Conservation (phyloP, 805 yeast species). For the Barnettozyma sp. region DNA sequence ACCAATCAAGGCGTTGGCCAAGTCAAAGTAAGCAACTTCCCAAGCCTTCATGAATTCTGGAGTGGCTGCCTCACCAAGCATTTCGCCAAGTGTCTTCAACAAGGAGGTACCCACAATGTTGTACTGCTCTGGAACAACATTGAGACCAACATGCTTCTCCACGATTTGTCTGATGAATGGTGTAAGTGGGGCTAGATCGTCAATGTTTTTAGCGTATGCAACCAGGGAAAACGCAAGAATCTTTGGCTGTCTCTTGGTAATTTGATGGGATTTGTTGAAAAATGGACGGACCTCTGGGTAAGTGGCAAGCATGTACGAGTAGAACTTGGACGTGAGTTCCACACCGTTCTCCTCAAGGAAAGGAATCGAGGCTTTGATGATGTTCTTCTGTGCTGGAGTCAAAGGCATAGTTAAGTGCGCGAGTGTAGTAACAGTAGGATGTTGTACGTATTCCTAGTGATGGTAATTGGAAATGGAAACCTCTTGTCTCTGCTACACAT, state of each 20-base stretch:
- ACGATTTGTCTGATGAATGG: slow-evolving; percentile 54
- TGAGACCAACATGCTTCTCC: slow-evolving; percentile 59
- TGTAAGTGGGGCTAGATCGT: slow-evolving; percentile 45
- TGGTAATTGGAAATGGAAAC: background rate
- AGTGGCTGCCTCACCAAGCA: slow-evolving; percentile 56
- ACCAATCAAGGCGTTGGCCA: slow-evolving; percentile 54
- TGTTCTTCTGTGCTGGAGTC: slow-evolving; percentile 28
- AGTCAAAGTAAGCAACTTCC: slow-evolving; percentile 55
- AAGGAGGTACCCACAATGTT: slow-evolving; percentile 55
- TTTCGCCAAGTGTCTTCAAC: slow-evolving; percentile 45
- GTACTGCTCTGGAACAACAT: slow-evolving; percentile 57
- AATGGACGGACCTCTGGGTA: slow-evolving; percentile 51
- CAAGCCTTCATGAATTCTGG: slow-evolving; percentile 54
- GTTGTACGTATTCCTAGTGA: too few species aligned
- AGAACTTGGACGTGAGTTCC: slow-evolving; percentile 46
- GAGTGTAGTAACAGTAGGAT: too few species aligned
- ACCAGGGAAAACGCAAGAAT: slow-evolving; percentile 57
- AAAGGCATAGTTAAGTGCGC: slow-evolving; percentile 24
- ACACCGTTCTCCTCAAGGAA: slow-evolving; percentile 49
- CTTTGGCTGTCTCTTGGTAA: slow-evolving; percentile 48
- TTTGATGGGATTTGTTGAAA: slow-evolving; percentile 57
- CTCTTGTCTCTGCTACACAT: too few species aligned
- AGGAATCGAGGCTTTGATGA: slow-evolving; percentile 46
- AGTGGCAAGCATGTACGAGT: slow-evolving; percentile 45
- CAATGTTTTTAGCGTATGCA: slow-evolving; percentile 56